Base-by-base conservation (phyloP, 2,329 filamentous ascomycete genomes). In the Oidium heveae region DNA sequence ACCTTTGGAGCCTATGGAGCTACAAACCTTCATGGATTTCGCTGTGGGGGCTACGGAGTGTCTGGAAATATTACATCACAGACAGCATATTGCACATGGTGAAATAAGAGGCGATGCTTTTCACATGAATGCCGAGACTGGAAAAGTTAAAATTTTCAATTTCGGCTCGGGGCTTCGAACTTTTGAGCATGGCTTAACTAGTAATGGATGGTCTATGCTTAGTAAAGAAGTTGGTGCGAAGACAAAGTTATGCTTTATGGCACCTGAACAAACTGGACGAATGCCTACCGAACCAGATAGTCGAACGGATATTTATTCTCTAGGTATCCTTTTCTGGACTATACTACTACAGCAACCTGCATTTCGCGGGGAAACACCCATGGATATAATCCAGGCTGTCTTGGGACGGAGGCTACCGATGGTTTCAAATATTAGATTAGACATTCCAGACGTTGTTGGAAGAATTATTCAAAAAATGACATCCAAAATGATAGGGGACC, bases 301-400 rank as follows among this genome's bases (percentile, higher is more conserved):
- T 47, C 79, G 89, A 44, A 95, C 88, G 13, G 89, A 96, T 66
- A 93, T 95, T 39, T 95, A 95, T 69, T 88, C 86, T 0, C 71
- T 95, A 0, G 89, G 89, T 3, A 80, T 95, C 37, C 68, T 95
- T 1, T 89, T 94, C 65, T 95, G 86, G 82, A 84, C 77, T 9
- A 76, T 93, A 62, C 70, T 94, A 49, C 84, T 84, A 1, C 86
- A 87, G 24, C 77, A 81, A 61, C 77, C 83, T 3, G 83, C 86
- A 0, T 94, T 91, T 59, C 80, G 82, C 36, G 89, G 86, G 12
- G 74, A 78, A 13, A 82, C 79, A 0, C 84, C 87, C 0, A 75
- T 95, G 56, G 88, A 95, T 62, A 86, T 95, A 47, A 86, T 96
- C 59, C 88, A 95, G 64, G 86, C 81, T 59, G 86, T 95, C 15